These are phyloP conservation scores for Carex parvula DNA, from an alignment of 176 grass and related monocot species.

Conservation along the genomic window DNA sequence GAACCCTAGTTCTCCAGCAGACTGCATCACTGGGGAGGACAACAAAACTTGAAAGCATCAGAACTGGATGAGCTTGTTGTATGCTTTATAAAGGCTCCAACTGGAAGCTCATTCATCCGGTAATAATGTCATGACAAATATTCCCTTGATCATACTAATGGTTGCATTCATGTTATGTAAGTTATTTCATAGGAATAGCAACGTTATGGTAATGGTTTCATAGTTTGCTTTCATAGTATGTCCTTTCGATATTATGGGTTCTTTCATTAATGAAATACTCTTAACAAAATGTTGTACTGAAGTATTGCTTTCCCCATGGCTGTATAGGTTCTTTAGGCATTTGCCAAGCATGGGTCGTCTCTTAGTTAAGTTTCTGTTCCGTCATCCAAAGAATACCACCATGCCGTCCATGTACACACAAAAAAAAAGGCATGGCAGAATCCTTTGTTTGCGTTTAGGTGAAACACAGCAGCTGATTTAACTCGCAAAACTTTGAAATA, in stretches of 20 bases:
- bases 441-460: too few relatives aligned
- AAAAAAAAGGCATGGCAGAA: too few relatives aligned
- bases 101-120: not conserved
- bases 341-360: not conserved
- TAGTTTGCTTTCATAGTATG: not conserved
- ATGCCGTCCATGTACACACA: too few relatives aligned
- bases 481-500: too few relatives aligned
- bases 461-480: too few relatives aligned
- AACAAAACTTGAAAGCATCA: not conserved
- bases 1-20: too few relatives aligned
- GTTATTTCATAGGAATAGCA: not conserved
- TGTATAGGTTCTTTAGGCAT: not conserved
- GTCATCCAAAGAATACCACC: too few relatives aligned
- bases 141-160: not conserved
- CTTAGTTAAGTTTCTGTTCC: not conserved
- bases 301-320: not conserved
- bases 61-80: not conserved
- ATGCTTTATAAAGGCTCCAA: not conserved
- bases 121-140: not conserved
- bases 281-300: not conserved
- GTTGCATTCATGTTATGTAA: not conserved
- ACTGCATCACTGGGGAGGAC: not conserved
- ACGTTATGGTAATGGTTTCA: not conserved
- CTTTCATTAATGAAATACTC: not conserved
- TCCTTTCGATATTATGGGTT: not conserved